phyloP scores from a whole-genome alignment of 164 flowering plant genomes.

The Taxillus chinensis region DNA sequence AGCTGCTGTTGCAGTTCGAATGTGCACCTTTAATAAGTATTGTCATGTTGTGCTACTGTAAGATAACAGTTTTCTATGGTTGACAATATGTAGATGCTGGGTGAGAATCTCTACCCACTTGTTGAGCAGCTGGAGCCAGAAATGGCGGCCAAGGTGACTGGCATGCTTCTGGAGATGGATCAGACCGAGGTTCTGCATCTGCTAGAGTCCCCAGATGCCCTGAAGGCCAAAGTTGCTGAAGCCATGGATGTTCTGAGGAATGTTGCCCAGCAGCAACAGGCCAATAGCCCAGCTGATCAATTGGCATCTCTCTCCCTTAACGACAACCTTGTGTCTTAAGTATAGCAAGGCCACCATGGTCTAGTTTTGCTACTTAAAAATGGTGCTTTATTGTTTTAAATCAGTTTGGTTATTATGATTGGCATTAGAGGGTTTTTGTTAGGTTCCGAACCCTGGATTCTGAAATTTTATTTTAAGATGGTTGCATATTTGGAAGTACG shows the following conservation, averaged over 20 bases:
- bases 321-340: constrained; percentile 12
- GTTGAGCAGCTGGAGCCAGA: constrained; percentile 45
- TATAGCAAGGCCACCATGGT: too few species aligned
- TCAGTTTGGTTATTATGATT: too few species aligned
- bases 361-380: too few species aligned
- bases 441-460: too few species aligned
- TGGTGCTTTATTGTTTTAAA: too few species aligned
- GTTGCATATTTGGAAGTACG: too few species aligned
- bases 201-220: constrained; percentile 42
- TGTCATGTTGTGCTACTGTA: too few species aligned
- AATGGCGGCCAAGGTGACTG: constrained; percentile 40
- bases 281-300: constrained; percentile 11
- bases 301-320: constrained; percentile 20
- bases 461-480: too few species aligned
- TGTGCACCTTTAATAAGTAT: too few species aligned
- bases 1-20: too few species aligned
- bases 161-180: constrained; percentile 54
- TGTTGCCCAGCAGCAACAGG: constrained; percentile 17
- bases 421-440: too few species aligned
- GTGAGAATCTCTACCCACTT: constrained; percentile 35
- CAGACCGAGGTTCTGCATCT: constrained; percentile 43
- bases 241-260: constrained; percentile 43
- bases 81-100: constrained; percentile 22
- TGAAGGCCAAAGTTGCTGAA: constrained; percentile 38
- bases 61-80: background rate